A percentile compares a stretch with the other conserved stretches of the same genome.
Evolutionary conservation across 2,329 filamentous ascomycete species (phyloP).

Genomic region (Biscogniauxia sp.): DNA sequence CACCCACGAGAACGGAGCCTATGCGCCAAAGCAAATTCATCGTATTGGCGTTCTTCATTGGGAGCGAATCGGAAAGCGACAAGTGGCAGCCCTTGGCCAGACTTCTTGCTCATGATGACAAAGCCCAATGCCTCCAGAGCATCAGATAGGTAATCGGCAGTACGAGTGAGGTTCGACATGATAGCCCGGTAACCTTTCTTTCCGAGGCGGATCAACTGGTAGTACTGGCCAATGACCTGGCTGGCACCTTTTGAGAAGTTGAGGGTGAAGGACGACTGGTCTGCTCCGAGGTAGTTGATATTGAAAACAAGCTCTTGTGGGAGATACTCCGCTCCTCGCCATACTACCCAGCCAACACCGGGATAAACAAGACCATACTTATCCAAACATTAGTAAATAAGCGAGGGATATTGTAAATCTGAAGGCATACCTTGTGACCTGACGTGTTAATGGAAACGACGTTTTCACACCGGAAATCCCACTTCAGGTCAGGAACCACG

Average conservation of each 20-base stretch:
- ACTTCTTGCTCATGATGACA: constrained; percentile 79
- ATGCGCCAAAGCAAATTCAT: constrained; percentile 79
- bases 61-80: constrained; percentile 76
- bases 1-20: constrained; percentile 83
- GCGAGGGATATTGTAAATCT: neutral
- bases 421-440: constrained; percentile 69
- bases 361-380: constrained; percentile 71
- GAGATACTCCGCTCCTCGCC: constrained; percentile 78
- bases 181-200: constrained; percentile 90
- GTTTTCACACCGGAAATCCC: constrained; percentile 88
- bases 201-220: constrained; percentile 91
- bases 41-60: constrained; percentile 60
- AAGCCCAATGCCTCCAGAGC: constrained; percentile 75
- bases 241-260: constrained; percentile 97
- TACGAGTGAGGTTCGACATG: constrained; percentile 90
- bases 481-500: constrained; percentile 76
- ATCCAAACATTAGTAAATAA: constrained; percentile 5
- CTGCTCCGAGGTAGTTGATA: constrained; percentile 96
- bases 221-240: constrained; percentile 95
- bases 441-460: constrained; percentile 94
- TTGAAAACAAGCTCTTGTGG: constrained; percentile 96
- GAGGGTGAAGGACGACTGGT: constrained; percentile 92
- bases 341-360: constrained; percentile 91
- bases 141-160: constrained; percentile 79
- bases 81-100: constrained; percentile 77